Percentiles rank a stretch among this genome's conserved stretches.
These are phyloP conservation scores for Teratosphaeria nubilosa DNA, from an alignment of 2,329 filamentous ascomycete species.

Conservation along the genomic window DNA sequence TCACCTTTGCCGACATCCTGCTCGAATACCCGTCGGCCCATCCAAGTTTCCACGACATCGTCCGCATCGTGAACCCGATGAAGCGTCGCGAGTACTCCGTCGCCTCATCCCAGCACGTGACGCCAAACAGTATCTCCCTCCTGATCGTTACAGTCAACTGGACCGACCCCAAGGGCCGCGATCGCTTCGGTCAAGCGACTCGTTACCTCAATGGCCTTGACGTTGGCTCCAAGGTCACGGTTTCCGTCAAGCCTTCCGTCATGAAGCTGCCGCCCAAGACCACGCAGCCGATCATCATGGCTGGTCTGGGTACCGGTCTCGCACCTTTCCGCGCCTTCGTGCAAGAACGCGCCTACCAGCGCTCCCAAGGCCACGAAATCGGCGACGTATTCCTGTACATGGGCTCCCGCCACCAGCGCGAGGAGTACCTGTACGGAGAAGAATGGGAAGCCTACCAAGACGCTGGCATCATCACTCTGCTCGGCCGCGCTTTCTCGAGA, in stretches of 20 bases:
- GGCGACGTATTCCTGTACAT: constrained; percentile 91
- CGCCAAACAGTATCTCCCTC: constrained; percentile 76
- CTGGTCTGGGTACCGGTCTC: constrained; percentile 92
- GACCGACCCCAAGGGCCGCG: constrained; percentile 78
- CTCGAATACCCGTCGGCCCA: constrained; percentile 84
- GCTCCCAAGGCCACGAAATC: constrained; percentile 92
- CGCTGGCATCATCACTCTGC: constrained; percentile 85
- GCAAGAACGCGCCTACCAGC: constrained; percentile 95
- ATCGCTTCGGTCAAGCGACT: constrained; percentile 86
- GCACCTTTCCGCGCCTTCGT: constrained; percentile 99
- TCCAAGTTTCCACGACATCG: constrained; percentile 78
- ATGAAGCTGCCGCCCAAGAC: constrained; percentile 93
- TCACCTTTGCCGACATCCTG: constrained; percentile 84
- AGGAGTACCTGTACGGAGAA: constrained; percentile 97
- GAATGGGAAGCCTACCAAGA: constrained; percentile 98
- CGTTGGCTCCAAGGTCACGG: constrained; percentile 70
- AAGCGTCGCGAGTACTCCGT: constrained; percentile 99
- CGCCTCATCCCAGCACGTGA: constrained; percentile 90
- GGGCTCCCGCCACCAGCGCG: constrained; percentile 90
- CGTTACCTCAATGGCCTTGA: constrained; percentile 72
- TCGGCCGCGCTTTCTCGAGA: constrained; percentile 88
- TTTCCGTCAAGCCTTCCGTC: constrained; percentile 92
- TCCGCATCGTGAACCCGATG: constrained; percentile 76
- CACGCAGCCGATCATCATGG: constrained; percentile 95
- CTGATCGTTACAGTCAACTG: constrained; percentile 98